These are phyloP conservation scores for Massariosphaeria phaeospora DNA, from an alignment of 495 filamentous ascomycete genomes.

Conservation along the genomic window DNA sequence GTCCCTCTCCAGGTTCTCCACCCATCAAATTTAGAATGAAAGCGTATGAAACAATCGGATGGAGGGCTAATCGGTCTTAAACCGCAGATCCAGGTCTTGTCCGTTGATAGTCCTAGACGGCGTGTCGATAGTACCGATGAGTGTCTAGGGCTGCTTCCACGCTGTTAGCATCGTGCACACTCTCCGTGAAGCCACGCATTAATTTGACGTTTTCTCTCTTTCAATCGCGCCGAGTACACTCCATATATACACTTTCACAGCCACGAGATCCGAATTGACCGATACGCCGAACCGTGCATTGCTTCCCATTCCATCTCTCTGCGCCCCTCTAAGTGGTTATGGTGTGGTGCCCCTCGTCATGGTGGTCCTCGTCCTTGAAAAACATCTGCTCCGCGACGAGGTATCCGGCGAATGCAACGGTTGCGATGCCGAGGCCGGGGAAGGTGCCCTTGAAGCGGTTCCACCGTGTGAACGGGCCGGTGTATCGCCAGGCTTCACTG, in stretches of 20 bases:
- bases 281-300: constrained; percentile 13
- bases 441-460: constrained; percentile 83
- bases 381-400: constrained; percentile 85
- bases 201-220: too few species aligned
- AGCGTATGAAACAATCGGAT: too few species aligned
- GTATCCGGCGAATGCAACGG: constrained; percentile 84
- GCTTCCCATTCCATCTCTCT: not conserved
- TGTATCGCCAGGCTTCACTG: constrained; percentile 94
- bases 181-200: too few species aligned
- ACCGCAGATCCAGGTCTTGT: too few species aligned
- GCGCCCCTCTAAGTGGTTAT: constrained; percentile 1
- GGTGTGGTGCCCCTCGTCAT: constrained; percentile 14
- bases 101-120: too few species aligned
- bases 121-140: too few species aligned
- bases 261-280: constrained; percentile 8
- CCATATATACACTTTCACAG: constrained; percentile 9
- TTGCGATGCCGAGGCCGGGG: constrained; percentile 86
- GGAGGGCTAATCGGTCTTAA: too few species aligned
- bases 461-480: constrained; percentile 77
- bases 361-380: constrained; percentile 63
- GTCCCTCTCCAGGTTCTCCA: too few species aligned
- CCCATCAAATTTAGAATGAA: too few species aligned
- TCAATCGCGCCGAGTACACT: not conserved
- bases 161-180: too few species aligned
- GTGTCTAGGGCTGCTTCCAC: too few species aligned